phyloP scores from a whole-genome alignment of 2,329 filamentous ascomycete species.

The Nigrospora oryzae region DNA sequence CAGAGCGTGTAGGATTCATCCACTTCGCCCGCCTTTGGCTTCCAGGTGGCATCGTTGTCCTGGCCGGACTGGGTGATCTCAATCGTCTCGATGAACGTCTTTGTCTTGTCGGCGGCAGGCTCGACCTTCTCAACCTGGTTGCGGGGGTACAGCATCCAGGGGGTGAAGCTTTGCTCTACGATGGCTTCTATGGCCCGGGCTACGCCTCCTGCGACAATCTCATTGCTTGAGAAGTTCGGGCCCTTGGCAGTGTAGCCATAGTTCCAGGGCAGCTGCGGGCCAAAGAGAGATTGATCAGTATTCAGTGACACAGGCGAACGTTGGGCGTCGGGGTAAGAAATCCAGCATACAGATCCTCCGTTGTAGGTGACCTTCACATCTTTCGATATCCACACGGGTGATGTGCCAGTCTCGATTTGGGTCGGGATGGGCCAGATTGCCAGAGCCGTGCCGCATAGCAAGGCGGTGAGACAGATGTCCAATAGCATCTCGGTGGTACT shows the following conservation, averaged over 20 bases:
- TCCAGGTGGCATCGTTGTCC: constrained; percentile 46
- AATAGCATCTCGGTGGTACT: constrained; percentile 10
- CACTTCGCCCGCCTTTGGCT: constrained; percentile 52
- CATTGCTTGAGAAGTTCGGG: constrained; percentile 34
- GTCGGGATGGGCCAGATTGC: constrained; percentile 52
- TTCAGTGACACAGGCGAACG: constrained; percentile 6
- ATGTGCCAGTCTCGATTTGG: constrained; percentile 40
- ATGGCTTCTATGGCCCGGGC: constrained; percentile 55
- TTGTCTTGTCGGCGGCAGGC: constrained; percentile 36
- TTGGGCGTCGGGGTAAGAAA: constrained; percentile 18
- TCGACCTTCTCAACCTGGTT: constrained; percentile 51
- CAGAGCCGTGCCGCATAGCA: constrained; percentile 30
- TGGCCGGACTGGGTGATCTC: constrained; percentile 50
- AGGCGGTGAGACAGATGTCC: constrained; percentile 23
- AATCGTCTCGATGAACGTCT: constrained; percentile 49
- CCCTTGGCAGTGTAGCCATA: constrained; percentile 32
- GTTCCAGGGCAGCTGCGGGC: constrained; percentile 38
- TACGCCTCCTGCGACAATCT: constrained; percentile 47
- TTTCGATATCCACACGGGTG: constrained; percentile 43
- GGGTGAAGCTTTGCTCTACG: constrained; percentile 61
- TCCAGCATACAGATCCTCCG: constrained; percentile 44
- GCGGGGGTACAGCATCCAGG: constrained; percentile 68
- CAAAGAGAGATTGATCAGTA: constrained; percentile 19
- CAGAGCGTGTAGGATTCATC: constrained; percentile 71
- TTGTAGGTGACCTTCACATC: constrained; percentile 50